Conservation (phyloP, 495 filamentous ascomycete genomes). For the Talaromyces nanjingensis region DNA sequence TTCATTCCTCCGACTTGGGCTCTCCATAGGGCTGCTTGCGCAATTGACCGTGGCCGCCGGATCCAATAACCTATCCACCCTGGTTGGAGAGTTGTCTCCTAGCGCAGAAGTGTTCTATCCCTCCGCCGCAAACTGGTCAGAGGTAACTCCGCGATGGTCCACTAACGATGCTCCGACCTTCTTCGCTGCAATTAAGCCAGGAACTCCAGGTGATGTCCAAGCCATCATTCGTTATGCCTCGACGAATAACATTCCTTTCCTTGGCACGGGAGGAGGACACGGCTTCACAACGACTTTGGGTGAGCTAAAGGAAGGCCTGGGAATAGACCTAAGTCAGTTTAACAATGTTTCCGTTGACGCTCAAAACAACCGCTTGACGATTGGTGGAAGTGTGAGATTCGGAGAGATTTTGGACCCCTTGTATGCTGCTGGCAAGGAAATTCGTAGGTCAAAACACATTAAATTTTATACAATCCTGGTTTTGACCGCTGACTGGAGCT, state of each 20-base stretch:
- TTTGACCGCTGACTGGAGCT: no score
- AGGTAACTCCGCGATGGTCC: slow-evolving; percentile 13
- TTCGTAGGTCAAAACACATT: slow-evolving; percentile 17
- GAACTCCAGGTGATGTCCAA: slow-evolving; percentile 17
- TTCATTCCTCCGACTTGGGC: no score
- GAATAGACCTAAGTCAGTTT: slow-evolving; percentile 23
- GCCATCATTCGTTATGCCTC: slow-evolving; percentile 19
- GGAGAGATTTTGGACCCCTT: slow-evolving; percentile 17
- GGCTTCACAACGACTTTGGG: slow-evolving; percentile 18
- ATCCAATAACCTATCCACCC: no score
- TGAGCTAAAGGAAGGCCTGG: slow-evolving; percentile 17
- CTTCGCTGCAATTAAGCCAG: slow-evolving; percentile 20
- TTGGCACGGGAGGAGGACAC: slow-evolving; percentile 23
- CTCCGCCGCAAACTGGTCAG: no score
- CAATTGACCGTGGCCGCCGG: no score
- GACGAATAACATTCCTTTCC: slow-evolving; percentile 17
- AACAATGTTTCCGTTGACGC: slow-evolving; percentile 19
- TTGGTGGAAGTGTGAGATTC: slow-evolving; percentile 23
- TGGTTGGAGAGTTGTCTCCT: no score
- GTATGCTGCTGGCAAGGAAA: slow-evolving; percentile 17
- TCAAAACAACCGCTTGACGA: slow-evolving; percentile 13
- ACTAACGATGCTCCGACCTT: slow-evolving; percentile 17
- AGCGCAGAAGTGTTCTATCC: no score
- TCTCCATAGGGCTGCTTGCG: no score
- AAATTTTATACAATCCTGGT: no score